Evolutionary conservation across 345 rosid species (phyloP), one percentile per base, ranked within the genome.

Genomic region (Arabis hirsuta): DNA sequence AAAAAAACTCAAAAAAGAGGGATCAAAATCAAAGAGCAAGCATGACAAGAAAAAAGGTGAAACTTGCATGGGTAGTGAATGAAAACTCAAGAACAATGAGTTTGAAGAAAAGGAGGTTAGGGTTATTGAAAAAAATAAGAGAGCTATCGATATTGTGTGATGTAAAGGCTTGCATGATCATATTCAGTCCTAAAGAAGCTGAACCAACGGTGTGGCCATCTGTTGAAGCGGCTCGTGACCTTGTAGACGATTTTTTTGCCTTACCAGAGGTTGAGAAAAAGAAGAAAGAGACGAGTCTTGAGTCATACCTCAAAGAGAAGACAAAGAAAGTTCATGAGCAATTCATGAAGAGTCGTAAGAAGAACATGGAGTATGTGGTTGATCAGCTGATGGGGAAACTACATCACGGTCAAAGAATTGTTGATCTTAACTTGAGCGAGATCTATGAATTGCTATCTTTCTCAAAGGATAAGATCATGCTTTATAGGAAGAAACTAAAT

Each of bases 111-210:
- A 80, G 86, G 45, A 82, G 79, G 80, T 72, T 65, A 70, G 91
- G 86, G 0, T 20, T 90, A n/a, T 10, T 80, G 62, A 90, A 88
- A 81, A 90, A 90, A 58, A 84, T 81, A 36, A 67, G 77, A 38
- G 91, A 90, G 76, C 56, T 88, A 20, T 79, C 82, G 12, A 83
- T 84, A 8, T 79, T 87, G 1, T 87, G 92, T 20, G 96, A 83
- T 41, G 73, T 89, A 9, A 79, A 69, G 2, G 88, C 83, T 5
- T 85, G 90, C 48, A 63, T 87, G 0, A 83, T 89, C n/a, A 47
- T 87, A 32, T 78, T 78, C n/a, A 76, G 80, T 3, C 85, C 86
- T 1, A 75, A 78, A 2, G 81, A 76, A 1, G 0, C n/a, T 7
- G 75, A 64, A 4, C 86, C 91, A 1, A 82, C 80, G 71, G 76